Conservation (phyloP, 495 filamentous ascomycete genomes). For the Halenospora varia region DNA sequence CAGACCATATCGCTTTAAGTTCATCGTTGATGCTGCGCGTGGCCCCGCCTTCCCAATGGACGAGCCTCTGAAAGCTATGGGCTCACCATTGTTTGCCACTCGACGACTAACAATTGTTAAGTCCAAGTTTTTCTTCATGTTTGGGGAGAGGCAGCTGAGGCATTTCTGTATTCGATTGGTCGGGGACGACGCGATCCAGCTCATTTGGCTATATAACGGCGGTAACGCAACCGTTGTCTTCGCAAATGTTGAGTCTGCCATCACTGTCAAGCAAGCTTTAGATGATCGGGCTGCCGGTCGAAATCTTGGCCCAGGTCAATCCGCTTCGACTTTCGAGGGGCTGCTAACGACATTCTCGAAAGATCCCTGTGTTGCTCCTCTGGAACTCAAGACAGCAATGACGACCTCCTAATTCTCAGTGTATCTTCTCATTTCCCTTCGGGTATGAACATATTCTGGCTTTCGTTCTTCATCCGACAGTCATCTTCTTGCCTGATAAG, state of each 20-base stretch:
- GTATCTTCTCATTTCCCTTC: background rate
- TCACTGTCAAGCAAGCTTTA: conserved; percentile 18
- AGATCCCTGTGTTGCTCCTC: conserved; percentile 15
- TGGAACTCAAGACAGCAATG: conserved; percentile 1
- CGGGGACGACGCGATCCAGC: too few relatives aligned
- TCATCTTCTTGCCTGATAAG: too few relatives aligned
- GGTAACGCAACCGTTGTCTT: conserved; percentile 27
- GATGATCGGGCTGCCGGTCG: conserved; percentile 5
- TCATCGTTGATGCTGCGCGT: conserved; percentile 15
- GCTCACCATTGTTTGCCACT: conserved; percentile 5
- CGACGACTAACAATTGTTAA: conserved; percentile 25
- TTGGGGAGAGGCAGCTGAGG: conserved; percentile 6
- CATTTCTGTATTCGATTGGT: conserved; percentile 21
- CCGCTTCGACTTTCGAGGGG: conserved; percentile 6
- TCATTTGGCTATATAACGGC: conserved; percentile 24
- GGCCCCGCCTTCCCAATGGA: conserved; percentile 13
- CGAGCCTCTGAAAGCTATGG: conserved; percentile 18
- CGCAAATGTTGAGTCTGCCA: conserved; percentile 15
- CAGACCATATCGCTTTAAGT: conserved; percentile 14
- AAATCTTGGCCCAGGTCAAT: conserved; percentile 1
- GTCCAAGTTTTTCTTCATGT: conserved; percentile 23
- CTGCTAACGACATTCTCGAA: conserved; percentile 21
- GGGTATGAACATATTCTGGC: background rate
- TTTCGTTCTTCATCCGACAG: background rate
- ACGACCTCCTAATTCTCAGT: background rate